A percentile compares a stretch with the other conserved stretches of the same genome.
These are phyloP conservation scores for Hydnum rufescens DNA, from an alignment of 768 basidiomycete genomes.

Conservation along the genomic window DNA sequence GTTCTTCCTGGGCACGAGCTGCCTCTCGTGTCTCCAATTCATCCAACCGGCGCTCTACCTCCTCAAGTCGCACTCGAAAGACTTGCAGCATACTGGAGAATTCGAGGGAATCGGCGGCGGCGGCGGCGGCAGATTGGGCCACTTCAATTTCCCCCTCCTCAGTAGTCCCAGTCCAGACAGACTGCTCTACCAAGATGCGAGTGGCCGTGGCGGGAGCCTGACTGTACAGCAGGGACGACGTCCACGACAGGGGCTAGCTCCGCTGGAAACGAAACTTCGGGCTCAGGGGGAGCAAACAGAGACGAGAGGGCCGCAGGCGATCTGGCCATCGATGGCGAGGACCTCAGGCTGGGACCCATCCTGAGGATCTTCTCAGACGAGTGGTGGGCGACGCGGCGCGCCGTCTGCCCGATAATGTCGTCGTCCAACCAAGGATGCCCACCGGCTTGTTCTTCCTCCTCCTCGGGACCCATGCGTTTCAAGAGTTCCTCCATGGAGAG, in stretches of 20 bases:
- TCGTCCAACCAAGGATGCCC: neutral
- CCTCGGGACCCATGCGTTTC: neutral
- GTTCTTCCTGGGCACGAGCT: neutral
- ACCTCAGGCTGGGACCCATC: neutral
- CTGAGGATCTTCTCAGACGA: neutral
- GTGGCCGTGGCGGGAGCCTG: neutral
- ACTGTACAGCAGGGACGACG: neutral
- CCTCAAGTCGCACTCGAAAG: constrained; percentile 9
- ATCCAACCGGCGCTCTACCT: constrained; percentile 10
- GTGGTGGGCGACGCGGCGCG: neutral
- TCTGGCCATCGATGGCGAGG: neutral
- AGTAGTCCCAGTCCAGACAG: no score
- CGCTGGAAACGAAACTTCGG: neutral
- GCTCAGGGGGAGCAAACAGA: neutral
- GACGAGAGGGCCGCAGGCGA: neutral
- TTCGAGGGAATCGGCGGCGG: neutral
- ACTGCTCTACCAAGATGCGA: no score
- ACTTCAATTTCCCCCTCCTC: neutral
- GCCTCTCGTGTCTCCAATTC: constrained; percentile 9
- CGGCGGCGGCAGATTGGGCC: neutral
- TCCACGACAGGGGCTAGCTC: neutral
- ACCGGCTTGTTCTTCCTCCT: neutral
- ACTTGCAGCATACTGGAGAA: neutral
- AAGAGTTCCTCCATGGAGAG: neutral
- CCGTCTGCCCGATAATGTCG: neutral